Base-by-base conservation (phyloP, 768 basidiomycete genomes). In the Cystoderma amianthinum region DNA sequence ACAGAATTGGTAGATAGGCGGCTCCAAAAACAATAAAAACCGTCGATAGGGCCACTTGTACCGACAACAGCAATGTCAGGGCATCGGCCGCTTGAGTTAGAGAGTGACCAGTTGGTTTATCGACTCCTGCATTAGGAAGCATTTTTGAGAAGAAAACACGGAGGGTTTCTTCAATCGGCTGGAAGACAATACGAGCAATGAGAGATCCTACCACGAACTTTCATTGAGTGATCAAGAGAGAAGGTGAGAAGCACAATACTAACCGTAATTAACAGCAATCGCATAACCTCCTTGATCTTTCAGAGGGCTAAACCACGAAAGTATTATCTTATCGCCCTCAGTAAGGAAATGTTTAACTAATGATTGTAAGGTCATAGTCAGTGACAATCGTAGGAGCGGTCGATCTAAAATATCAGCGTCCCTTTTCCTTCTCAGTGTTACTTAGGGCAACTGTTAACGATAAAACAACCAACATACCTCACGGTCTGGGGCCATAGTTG, bases 281-380 rank as follows among this genome's bases (percentile, higher is more conserved):
- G 94, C 95, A 58, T 96, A 98, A 1, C 92, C 94, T 3, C 91
- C 95, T 61, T 97, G 93, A 56, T 94, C 85, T 35, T 80, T 68
- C 38, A 95, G 63, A 21, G 85, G 81, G 44, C 91, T 92, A 53
- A 90, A 79, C 57, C 76, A 78, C 0, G 89, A 88, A 13, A 99
- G 71, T 9, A 95, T 74, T 33, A 98, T 65, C 53, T 96, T 91
- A 59, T 99, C 96, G 3, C 90, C 92, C 55, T 98, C 96, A 0
- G 95, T 98, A 19, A 99, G 67, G 48, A 97, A 76, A 59, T 98
- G 96, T 59, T 99, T 99, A 47, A 97, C 71, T 2, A 96, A 48
- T 1, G 87, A 91, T 57, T 98, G 96, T 1, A 71, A 71, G 16
- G 91, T 92, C 79, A 98, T 87, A 0, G 85, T 88, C 38, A 78